These are phyloP conservation scores for Diutina neorugosa DNA, from an alignment of 1,139 yeast genomes.

Conservation along the genomic window DNA sequence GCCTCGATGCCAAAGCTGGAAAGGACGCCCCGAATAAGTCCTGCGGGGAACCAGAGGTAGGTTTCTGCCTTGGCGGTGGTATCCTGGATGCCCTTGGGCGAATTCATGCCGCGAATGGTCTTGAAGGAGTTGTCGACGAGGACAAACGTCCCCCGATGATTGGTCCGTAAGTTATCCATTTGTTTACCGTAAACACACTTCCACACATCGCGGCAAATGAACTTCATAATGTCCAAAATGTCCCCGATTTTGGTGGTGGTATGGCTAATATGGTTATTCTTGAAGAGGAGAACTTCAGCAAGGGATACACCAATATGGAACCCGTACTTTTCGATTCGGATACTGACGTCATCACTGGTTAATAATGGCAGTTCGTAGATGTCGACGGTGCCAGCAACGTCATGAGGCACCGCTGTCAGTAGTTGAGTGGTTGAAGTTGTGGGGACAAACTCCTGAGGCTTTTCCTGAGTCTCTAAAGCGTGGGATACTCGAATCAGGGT, in stretches of 20 bases:
- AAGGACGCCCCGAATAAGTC: slow-evolving; percentile 71
- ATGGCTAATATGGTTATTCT: slow-evolving; percentile 26
- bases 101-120: slow-evolving; percentile 43
- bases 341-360: slow-evolving; percentile 39
- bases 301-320: slow-evolving; percentile 63
- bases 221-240: slow-evolving; percentile 75
- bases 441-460: slow-evolving; percentile 6
- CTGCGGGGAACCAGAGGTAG: slow-evolving; percentile 73
- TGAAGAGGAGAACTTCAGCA: slow-evolving; percentile 58
- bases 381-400: slow-evolving; percentile 31
- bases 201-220: slow-evolving; percentile 90
- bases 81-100: slow-evolving; percentile 35
- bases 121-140: slow-evolving; percentile 57
- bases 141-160: slow-evolving; percentile 80
- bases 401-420: slow-evolving; percentile 13
- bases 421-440: slow-evolving; percentile 14
- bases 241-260: slow-evolving; percentile 36
- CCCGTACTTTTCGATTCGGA: slow-evolving; percentile 59
- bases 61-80: slow-evolving; percentile 36
- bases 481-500: slow-evolving; percentile 47
- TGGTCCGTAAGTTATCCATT: slow-evolving; percentile 84
- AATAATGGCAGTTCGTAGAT: slow-evolving; percentile 23
- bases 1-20: slow-evolving; percentile 60
- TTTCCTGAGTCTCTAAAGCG: slow-evolving; percentile 8
- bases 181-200: slow-evolving; percentile 66